phyloP scores from a whole-genome alignment of 192 early-diverging fungal species.

The Gonapodya sp. region DNA sequence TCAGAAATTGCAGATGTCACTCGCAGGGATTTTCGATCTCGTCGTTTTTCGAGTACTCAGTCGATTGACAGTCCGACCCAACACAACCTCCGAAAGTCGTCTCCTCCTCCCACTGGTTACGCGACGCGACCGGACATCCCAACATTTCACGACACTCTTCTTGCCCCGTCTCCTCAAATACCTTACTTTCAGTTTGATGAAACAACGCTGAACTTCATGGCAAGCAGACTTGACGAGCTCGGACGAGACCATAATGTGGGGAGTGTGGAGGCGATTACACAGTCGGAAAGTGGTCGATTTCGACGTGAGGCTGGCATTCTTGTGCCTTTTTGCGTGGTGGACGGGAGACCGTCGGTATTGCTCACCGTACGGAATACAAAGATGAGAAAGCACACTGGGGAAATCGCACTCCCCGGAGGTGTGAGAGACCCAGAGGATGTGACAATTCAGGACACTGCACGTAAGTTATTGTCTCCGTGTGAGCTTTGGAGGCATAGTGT shows the following conservation, averaged over 20 bases:
- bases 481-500: no score
- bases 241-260: neutral
- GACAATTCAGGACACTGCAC: neutral
- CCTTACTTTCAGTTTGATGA: neutral
- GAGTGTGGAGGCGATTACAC: no score
- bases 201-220: neutral
- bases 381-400: conserved; percentile 1
- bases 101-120: neutral
- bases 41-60: no score
- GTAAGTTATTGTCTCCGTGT: no score
- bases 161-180: neutral
- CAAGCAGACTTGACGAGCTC: neutral
- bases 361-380: neutral
- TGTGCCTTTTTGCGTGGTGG: neutral
- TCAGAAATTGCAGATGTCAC: no score
- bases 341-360: neutral
- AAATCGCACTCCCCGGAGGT: conserved; percentile 6
- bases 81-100: no score
- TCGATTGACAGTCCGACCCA: no score
- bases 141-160: neutral
- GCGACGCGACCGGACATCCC: neutral
- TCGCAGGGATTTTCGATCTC: no score
- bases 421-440: neutral
- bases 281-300: no score
- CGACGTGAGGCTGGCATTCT: neutral